Evolutionary conservation across 2,329 filamentous ascomycete species (phyloP), one percentile per base, ranked within the genome.

Genomic region (Endothia cerciana): DNA sequence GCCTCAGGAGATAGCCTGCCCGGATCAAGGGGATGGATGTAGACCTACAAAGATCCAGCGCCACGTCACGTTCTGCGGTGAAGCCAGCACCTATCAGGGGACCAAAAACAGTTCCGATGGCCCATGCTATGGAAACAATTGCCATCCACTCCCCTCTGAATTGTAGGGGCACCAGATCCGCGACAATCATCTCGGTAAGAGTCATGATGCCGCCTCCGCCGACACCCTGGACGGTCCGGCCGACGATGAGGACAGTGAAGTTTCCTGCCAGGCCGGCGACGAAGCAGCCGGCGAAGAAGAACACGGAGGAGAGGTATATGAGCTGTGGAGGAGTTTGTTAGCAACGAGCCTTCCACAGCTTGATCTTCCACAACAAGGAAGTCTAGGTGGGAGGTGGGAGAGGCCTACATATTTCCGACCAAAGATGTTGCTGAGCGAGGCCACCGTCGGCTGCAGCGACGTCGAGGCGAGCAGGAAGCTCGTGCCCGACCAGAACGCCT

Each of bases 401-500:
- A 6, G 19, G 59, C 71, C 47, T 56, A 73, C 72, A 58, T 72
- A 65, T 57, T 77, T 78, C 15, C 76, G 70, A 1, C 78, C 78
- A 47, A 79, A 72, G 8, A 77, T 76, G 60, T 73, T 73, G 40
- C 76, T 77, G 11, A 80, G 64, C 2, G 77, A 75, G 7, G 77
- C 74, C n/a, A 80, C 71, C 5, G 76, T 74, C 3, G 86, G 87
- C 70, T 88, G 84, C 51, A 86, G 81, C 38, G 88, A 83, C 0
- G 89, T 87, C 64, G 85, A 87, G 3, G 88, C 85, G 5, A 92
- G 82, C 4, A 92, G 79, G 69, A 90, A 92, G 19, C 87, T 87
- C 4, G 89, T 91, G 1, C 89, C 89, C 15, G 87, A 84, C 90
- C 89, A 92, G 72, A 91, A 91, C 0, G 88, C 87, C 75, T 91